These are phyloP conservation scores for Cinchona pubescens DNA, from an alignment of 257 asterid species.

Conservation along the genomic window DNA sequence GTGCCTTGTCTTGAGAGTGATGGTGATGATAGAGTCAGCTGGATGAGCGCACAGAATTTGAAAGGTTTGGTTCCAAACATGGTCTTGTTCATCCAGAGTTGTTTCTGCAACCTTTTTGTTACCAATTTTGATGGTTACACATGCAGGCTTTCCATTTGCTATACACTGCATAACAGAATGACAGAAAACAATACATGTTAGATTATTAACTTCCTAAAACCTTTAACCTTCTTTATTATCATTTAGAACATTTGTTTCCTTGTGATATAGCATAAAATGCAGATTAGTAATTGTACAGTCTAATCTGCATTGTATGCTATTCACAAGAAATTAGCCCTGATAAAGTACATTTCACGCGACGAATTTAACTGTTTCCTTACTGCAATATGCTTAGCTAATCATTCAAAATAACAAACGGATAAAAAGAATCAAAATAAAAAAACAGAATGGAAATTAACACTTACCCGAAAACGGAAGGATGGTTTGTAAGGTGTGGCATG, in stretches of 20 bases:
- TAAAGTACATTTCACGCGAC: no score
- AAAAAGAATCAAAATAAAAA: neutral
- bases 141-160: conserved; percentile 49
- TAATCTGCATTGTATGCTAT: no score
- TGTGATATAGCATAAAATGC: no score
- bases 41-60: conserved; percentile 85
- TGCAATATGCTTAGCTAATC: neutral
- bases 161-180: conserved; percentile 48
- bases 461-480: conserved; percentile 51
- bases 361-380: neutral
- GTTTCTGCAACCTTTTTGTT: conserved; percentile 68
- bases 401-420: neutral
- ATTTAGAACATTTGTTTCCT: no score
- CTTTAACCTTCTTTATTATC: neutral
- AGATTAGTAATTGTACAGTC: no score
- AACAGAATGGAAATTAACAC: neutral
- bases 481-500: conserved; percentile 53
- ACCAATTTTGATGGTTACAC: conserved; percentile 67
- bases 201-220: neutral
- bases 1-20: conserved; percentile 54
- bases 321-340: no score
- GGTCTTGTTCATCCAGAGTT: conserved; percentile 44
- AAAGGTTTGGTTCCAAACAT: conserved; percentile 78
- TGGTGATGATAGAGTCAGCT: conserved; percentile 49
- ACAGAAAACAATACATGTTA: neutral